Conservation (phyloP, 106 monocot genomes). For the Xerophyta viscosa region DNA sequence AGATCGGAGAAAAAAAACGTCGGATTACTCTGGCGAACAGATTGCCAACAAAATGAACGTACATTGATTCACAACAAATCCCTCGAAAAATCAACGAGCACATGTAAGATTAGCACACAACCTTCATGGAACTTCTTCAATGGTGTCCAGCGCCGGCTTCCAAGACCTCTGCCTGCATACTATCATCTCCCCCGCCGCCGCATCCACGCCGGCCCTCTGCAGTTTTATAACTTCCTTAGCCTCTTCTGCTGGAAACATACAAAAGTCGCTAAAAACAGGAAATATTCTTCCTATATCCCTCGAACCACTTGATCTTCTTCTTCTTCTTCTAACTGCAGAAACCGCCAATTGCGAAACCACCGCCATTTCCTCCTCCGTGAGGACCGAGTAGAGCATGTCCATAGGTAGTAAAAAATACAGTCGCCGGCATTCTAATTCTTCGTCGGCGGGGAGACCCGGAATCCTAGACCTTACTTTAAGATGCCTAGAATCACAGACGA, state of each 20-base stretch:
- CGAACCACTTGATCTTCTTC: too few species aligned
- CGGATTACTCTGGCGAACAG: too few species aligned
- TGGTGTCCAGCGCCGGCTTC: conserved; percentile 62
- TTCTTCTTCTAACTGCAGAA: conserved; percentile 1
- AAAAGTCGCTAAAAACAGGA: conserved; percentile 33
- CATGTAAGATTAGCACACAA: too few species aligned
- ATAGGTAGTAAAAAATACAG: conserved; percentile 66
- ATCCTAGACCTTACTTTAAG: conserved; percentile 49
- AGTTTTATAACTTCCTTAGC: neutral
- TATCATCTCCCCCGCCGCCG: neutral
- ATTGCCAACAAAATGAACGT: too few species aligned
- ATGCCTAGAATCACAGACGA: conserved; percentile 44
- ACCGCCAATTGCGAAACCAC: conserved; percentile 14
- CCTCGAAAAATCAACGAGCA: too few species aligned
- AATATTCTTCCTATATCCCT: conserved; percentile 15
- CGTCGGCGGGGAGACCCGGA: conserved; percentile 35
- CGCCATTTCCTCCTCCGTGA: conserved; percentile 67
- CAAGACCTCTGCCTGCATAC: conserved; percentile 27
- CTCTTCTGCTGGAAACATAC: conserved; percentile 21
- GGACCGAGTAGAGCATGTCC: conserved; percentile 80
- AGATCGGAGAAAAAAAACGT: too few species aligned
- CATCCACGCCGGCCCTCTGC: neutral
- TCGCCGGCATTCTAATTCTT: conserved; percentile 22
- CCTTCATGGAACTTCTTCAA: conserved; percentile 32
- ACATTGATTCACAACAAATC: too few species aligned